Conservation (phyloP, 164 flowering plant species). For the Warburgia ugandensis region DNA sequence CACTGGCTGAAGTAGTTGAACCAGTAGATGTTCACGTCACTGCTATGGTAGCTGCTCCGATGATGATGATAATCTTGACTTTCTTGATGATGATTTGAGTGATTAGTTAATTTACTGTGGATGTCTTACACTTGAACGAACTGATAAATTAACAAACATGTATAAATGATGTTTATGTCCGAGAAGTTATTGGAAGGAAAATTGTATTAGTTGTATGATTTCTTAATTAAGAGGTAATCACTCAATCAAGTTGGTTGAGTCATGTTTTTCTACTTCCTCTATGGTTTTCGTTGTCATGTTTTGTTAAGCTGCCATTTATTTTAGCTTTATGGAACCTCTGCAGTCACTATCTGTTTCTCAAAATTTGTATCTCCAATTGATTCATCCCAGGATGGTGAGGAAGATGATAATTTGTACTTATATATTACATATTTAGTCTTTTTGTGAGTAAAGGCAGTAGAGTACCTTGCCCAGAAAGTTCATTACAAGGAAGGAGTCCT, state of each 20-base stretch:
- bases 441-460: too few species aligned
- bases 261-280: not conserved
- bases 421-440: too few species aligned
- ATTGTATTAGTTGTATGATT: not conserved
- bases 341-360: too few species aligned
- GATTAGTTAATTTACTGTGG: constrained; percentile 21
- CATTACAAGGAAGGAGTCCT: too few species aligned
- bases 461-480: too few species aligned
- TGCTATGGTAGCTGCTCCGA: constrained; percentile 19
- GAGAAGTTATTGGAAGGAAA: not conserved
- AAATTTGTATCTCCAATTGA: too few species aligned
- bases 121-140: constrained; percentile 2
- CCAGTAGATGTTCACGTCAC: constrained; percentile 31
- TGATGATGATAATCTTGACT: constrained; percentile 40
- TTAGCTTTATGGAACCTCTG: too few species aligned
- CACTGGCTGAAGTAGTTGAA: constrained; percentile 19
- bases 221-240: not conserved
- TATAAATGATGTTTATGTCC: not conserved
- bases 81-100: constrained; percentile 51
- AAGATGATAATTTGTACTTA: too few species aligned
- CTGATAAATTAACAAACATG: constrained; percentile 1
- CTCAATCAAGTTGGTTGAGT: not conserved
- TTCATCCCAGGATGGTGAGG: too few species aligned
- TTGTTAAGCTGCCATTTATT: too few species aligned
- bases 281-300: not conserved